Percentiles rank a stretch among this genome's conserved stretches.
Conservation (phyloP, 2,329 filamentous ascomycete species). For the Colletotrichum australisinense region DNA sequence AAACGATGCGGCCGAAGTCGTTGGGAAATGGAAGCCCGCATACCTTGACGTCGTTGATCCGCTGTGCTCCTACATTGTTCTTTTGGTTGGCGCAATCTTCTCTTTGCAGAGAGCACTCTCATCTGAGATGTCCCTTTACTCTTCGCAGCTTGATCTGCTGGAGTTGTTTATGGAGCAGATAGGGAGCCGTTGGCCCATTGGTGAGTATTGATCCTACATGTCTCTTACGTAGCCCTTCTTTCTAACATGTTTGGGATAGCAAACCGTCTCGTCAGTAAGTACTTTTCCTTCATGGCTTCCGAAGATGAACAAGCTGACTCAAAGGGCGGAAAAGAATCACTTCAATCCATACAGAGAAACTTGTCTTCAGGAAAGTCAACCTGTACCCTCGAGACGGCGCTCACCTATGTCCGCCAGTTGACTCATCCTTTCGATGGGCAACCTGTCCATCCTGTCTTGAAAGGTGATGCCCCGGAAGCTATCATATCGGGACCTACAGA, state of each 20-base stretch:
- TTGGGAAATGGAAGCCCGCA: background rate
- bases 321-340: background rate
- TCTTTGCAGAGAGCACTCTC: background rate
- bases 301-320: background rate
- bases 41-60: background rate
- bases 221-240: too few relatives aligned
- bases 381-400: background rate
- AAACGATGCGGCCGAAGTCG: background rate
- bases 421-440: background rate
- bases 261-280: background rate
- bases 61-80: background rate
- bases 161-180: background rate
- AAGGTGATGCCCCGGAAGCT: background rate
- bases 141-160: background rate
- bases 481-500: background rate
- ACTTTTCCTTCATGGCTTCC: background rate
- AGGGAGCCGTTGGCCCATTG: background rate
- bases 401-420: background rate
- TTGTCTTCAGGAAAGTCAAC: background rate
- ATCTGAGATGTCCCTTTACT: background rate
- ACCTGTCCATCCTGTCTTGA: background rate
- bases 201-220: background rate
- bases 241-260: background rate
- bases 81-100: background rate
- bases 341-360: background rate